Evolutionary conservation across 441 rosid species (phyloP).

Genomic region (Melastoma candidum): DNA sequence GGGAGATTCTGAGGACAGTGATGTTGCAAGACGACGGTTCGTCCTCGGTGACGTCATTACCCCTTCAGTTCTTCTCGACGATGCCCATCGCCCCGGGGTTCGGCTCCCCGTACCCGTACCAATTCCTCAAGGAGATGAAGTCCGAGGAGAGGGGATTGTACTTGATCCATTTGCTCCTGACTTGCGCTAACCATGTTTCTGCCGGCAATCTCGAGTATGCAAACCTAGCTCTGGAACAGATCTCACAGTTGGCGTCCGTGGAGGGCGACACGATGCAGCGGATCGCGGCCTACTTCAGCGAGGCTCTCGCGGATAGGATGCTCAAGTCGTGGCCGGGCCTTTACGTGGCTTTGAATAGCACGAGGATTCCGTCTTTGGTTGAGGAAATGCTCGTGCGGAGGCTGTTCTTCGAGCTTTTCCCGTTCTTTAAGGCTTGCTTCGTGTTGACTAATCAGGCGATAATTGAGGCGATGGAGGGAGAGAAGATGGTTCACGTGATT

Average conservation of each 20-base stretch:
- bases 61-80: constrained; percentile 66
- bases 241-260: constrained; percentile 63
- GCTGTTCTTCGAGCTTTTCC: constrained; percentile 64
- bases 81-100: constrained; percentile 51
- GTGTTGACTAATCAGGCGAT: constrained; percentile 76
- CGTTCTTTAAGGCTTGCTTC: constrained; percentile 58
- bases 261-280: constrained; percentile 94
- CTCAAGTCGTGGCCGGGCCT: constrained; percentile 86
- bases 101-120: constrained; percentile 45
- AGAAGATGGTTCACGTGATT: constrained; percentile 84
- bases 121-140: constrained; percentile 62
- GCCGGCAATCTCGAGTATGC: constrained; percentile 68
- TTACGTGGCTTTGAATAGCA: constrained; percentile 71
- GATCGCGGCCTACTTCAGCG: constrained; percentile 74
- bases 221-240: constrained; percentile 69
- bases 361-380: constrained; percentile 37
- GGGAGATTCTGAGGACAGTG: constrained; percentile 12
- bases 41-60: constrained; percentile 64
- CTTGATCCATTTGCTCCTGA: constrained; percentile 70
- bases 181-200: constrained; percentile 87
- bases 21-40: constrained; percentile 85
- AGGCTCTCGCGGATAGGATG: constrained; percentile 76
- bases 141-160: constrained; percentile 88
- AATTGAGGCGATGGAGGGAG: constrained; percentile 91
- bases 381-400: constrained; percentile 53